Conservation (phyloP, 2,329 filamentous ascomycete genomes). For the Polychaeton citri region DNA sequence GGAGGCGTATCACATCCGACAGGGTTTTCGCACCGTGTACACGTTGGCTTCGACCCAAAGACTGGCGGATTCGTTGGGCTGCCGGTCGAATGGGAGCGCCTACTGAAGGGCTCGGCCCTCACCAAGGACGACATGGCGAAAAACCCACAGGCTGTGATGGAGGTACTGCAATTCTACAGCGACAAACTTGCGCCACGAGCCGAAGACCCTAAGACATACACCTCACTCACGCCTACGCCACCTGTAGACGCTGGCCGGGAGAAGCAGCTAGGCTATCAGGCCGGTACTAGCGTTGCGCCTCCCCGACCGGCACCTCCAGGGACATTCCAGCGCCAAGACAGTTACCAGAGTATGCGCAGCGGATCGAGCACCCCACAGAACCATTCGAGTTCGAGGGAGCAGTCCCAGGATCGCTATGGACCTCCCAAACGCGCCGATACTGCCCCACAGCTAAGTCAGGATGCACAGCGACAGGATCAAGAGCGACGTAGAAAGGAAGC, state of each 20-base stretch:
- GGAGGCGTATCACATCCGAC: constrained; percentile 96
- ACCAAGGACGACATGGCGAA: constrained; percentile 98
- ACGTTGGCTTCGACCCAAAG: constrained; percentile 92
- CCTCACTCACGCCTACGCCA: constrained; percentile 55
- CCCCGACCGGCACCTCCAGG: constrained; percentile 33
- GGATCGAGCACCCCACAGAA: constrained; percentile 12
- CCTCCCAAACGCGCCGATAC: constrained; percentile 17
- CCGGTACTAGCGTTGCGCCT: constrained; percentile 34
- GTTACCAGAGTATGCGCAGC: constrained; percentile 23
- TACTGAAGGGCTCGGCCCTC: constrained; percentile 89
- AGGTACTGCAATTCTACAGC: constrained; percentile 75
- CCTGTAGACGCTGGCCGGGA: constrained; percentile 34
- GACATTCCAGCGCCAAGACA: constrained; percentile 30
- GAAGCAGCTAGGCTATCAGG: constrained; percentile 36
- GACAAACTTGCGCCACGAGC: constrained; percentile 62
- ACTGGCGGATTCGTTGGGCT: constrained; percentile 91
- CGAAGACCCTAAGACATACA: constrained; percentile 56
- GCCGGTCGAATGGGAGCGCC: constrained; percentile 91
- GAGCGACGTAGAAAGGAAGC: constrained; percentile 26
- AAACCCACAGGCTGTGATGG: constrained; percentile 63
- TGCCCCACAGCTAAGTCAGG: constrained; percentile 16
- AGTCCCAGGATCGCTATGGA: constrained; percentile 13
- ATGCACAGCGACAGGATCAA: constrained; percentile 21
- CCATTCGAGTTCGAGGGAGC: constrained; percentile 11
- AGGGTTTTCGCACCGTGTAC: constrained; percentile 93